Conservation (phyloP, 2,329 filamentous ascomycete genomes). For the Fusarium sp. region DNA sequence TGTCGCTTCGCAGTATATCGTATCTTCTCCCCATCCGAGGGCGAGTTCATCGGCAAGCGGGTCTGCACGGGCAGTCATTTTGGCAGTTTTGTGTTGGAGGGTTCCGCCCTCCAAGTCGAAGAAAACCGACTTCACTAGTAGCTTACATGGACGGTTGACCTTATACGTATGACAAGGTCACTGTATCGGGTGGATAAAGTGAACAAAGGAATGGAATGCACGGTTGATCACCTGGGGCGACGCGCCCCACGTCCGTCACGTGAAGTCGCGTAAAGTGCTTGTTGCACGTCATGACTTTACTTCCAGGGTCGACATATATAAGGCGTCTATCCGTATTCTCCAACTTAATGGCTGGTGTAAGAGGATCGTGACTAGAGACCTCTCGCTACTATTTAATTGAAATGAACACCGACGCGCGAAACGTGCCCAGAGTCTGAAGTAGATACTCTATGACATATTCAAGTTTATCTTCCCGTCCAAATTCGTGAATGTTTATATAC, state of each 20-base stretch:
- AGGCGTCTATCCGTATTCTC: not conserved
- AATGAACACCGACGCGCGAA: too few relatives aligned
- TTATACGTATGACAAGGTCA: slow-evolving; percentile 1
- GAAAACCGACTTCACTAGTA: slow-evolving; percentile 3
- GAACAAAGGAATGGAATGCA: slow-evolving; percentile 39
- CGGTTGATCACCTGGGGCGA: slow-evolving; percentile 34
- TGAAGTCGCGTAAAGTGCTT: slow-evolving; percentile 54
- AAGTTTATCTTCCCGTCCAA: too few relatives aligned
- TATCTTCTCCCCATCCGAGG: slow-evolving; percentile 49
- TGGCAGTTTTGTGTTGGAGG: slow-evolving; percentile 20
- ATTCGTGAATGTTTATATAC: too few relatives aligned
- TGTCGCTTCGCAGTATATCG: slow-evolving; percentile 62
- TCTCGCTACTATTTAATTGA: too few relatives aligned
- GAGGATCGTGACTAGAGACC: too few relatives aligned
- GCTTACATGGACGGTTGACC: slow-evolving; percentile 7
- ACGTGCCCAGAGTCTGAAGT: too few relatives aligned
- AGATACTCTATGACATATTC: too few relatives aligned
- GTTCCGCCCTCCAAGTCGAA: slow-evolving; percentile 26
- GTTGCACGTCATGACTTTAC: slow-evolving; percentile 21
- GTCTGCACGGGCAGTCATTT: slow-evolving; percentile 33
- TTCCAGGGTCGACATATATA: not conserved
- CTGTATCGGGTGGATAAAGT: slow-evolving; percentile 12
- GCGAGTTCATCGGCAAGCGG: slow-evolving; percentile 26
- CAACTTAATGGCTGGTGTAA: too few relatives aligned
- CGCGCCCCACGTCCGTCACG: slow-evolving; percentile 54